Base-by-base conservation (phyloP, 1,139 yeast species). In the Wickerhamomyces sp. region DNA sequence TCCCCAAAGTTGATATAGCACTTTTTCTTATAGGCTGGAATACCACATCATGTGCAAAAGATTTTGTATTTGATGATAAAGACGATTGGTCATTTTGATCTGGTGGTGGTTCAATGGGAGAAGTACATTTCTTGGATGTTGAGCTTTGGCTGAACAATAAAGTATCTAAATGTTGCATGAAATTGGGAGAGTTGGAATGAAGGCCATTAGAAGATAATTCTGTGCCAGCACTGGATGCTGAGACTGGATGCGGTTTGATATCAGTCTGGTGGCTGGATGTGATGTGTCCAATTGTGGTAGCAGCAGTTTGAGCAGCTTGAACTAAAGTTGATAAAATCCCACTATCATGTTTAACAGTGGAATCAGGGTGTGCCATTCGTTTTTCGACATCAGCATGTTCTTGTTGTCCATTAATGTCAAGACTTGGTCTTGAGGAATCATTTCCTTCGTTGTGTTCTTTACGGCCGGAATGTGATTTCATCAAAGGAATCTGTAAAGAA, bases 1-100 rank as follows among this genome's bases (percentile, higher is more conserved):
- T 68, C 1, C 96, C 96, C 48, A 87, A 59, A 0, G 94, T 78
- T 28, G 74, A 69, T 19, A 82, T 56, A 0, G 84, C 73, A 28
- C 78, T 66, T 44, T 74, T 69, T 31, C 80, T 65, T 1, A 83
- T 59, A 0, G 90, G 78, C 47, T 72, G 76, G 51, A 85, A 84
- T 36, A 71, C 76, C 16, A 75, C 72, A 17, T 48, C 56, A 24
- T 42, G 46, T 17, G 44, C 53, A 19, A 36, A 37, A 7, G 42
- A 41, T 33, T 24, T 45, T 29, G 41, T 36, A 7, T 15, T 28
- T 5, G 35, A 38, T 1, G 40, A 33, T 0, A 25, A 17, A 2
- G 41, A 39, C 15, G 41, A 39, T 2, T 20, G 20, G 10, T 31
- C 38, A n/a, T 37, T 39, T n/a, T 16, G 37, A 22, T 17, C 36